Percentiles rank a stretch among this genome's conserved stretches.
Conservation (phyloP, 495 filamentous ascomycete species). For the Bryoglossum gracile region DNA sequence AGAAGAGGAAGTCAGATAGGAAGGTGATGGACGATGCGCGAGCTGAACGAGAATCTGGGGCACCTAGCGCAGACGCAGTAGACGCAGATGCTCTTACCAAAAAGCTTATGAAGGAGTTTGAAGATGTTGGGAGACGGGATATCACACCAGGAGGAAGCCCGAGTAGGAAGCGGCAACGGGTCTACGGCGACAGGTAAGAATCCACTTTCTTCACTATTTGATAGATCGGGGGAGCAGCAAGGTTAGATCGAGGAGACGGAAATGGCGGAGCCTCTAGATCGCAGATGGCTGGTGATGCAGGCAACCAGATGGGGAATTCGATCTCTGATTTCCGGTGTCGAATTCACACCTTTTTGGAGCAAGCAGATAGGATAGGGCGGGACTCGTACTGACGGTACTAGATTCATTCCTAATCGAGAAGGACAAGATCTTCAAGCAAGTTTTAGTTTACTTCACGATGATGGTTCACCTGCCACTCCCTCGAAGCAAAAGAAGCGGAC, state of each 20-base stretch:
- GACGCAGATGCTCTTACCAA: slow-evolving; percentile 55
- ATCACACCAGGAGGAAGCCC: slow-evolving; percentile 70
- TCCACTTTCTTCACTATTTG: too few relatives aligned
- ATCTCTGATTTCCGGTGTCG: not conserved
- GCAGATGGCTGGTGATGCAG: not conserved
- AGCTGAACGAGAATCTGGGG: slow-evolving; percentile 7
- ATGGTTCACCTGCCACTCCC: slow-evolving; percentile 85
- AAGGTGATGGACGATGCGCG: slow-evolving; percentile 15
- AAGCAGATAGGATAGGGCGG: too few relatives aligned
- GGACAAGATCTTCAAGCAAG: slow-evolving; percentile 90
- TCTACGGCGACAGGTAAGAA: slow-evolving; percentile 46
- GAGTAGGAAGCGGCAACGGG: slow-evolving; percentile 76
- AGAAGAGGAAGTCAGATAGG: slow-evolving; percentile 23
- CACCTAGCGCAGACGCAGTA: slow-evolving; percentile 7
- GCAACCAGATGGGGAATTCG: too few relatives aligned
- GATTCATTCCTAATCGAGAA: slow-evolving; percentile 91
- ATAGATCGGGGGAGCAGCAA: too few relatives aligned
- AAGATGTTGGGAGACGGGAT: slow-evolving; percentile 56
- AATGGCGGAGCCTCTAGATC: too few relatives aligned
- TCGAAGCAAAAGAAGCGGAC: slow-evolving; percentile 76
- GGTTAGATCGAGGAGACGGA: too few relatives aligned
- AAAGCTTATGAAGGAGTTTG: slow-evolving; percentile 52
- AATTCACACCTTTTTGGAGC: not conserved
- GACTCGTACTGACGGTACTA: slow-evolving; percentile 29
- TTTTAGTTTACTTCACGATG: slow-evolving; percentile 83